A percentile compares a stretch with the other conserved stretches of the same genome.
phyloP scores from a whole-genome alignment of 176 grass and related monocot species.

The Ampelocalamus luodianensis region DNA sequence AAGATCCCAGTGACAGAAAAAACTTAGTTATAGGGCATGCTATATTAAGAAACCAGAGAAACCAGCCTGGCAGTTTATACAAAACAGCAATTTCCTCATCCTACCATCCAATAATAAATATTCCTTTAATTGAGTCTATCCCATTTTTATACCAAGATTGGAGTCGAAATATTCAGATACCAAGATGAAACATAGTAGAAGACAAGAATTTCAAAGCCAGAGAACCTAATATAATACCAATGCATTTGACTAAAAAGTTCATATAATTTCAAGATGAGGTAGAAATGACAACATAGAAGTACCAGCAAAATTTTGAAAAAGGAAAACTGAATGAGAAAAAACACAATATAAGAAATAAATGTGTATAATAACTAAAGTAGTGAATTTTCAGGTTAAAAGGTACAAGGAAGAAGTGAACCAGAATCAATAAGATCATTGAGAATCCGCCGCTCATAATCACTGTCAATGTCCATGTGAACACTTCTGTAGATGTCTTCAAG shows the following conservation, averaged over 20 bases:
- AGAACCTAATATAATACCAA: neutral
- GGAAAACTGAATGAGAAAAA: constrained; percentile 20
- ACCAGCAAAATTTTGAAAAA: neutral
- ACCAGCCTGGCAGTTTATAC: neutral
- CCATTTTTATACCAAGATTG: neutral
- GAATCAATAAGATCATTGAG: constrained; percentile 76
- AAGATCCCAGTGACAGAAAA: neutral
- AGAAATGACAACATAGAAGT: neutral
- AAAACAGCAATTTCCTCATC: neutral
- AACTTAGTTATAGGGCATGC: neutral
- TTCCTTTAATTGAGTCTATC: neutral
- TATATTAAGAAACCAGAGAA: constrained; percentile 9
- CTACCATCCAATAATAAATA: neutral
- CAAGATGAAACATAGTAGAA: neutral
- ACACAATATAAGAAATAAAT: neutral
- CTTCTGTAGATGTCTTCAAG: constrained; percentile 75
- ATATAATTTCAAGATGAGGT: neutral
- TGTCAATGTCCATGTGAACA: constrained; percentile 79
- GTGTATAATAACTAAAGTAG: constrained; percentile 3
- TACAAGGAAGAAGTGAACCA: constrained; percentile 54
- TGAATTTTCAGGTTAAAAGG: constrained; percentile 37
- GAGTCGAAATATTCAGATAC: neutral
- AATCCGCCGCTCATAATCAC: constrained; percentile 46
- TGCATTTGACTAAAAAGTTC: neutral
- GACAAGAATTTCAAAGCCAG: neutral